Conservation (phyloP, 805 yeast species). For the Novakomyces olei region DNA sequence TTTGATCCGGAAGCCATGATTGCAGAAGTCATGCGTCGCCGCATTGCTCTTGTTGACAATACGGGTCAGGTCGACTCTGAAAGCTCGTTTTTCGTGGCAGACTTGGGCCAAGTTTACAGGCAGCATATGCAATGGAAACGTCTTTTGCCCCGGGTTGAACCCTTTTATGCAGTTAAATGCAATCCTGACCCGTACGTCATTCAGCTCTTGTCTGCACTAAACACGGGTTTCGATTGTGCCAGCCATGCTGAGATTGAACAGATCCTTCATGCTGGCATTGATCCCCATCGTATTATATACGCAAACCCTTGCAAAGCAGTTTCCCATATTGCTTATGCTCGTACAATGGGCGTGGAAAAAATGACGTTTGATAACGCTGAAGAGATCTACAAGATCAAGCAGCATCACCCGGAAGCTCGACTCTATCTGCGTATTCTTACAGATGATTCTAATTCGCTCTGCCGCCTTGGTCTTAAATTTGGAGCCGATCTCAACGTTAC, state of each 20-base stretch:
- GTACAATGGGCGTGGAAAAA: slow-evolving; percentile 30
- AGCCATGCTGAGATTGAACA: slow-evolving; percentile 61
- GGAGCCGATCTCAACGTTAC: slow-evolving; percentile 51
- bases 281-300: slow-evolving; percentile 49
- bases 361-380: slow-evolving; percentile 81
- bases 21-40: too few relatives aligned
- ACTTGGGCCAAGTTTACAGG: slow-evolving; percentile 47
- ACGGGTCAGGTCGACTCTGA: slow-evolving; percentile 54
- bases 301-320: slow-evolving; percentile 90
- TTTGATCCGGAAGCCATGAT: too few relatives aligned
- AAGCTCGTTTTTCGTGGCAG: slow-evolving; percentile 74
- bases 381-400: slow-evolving; percentile 53
- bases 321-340: slow-evolving; percentile 56
- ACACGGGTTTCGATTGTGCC: slow-evolving; percentile 82
- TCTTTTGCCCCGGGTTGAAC: slow-evolving; percentile 50
- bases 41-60: too few relatives aligned
- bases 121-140: slow-evolving; percentile 41
- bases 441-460: slow-evolving; percentile 70
- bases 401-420: slow-evolving; percentile 44
- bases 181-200: slow-evolving; percentile 51
- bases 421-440: slow-evolving; percentile 66
- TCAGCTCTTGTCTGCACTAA: slow-evolving; percentile 32
- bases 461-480: slow-evolving; percentile 69
- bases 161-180: slow-evolving; percentile 91
- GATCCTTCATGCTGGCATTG: slow-evolving; percentile 39